These are phyloP conservation scores for Fusarium sp. DNA, from an alignment of 2,329 filamentous ascomycete genomes.

Conservation along the genomic window DNA sequence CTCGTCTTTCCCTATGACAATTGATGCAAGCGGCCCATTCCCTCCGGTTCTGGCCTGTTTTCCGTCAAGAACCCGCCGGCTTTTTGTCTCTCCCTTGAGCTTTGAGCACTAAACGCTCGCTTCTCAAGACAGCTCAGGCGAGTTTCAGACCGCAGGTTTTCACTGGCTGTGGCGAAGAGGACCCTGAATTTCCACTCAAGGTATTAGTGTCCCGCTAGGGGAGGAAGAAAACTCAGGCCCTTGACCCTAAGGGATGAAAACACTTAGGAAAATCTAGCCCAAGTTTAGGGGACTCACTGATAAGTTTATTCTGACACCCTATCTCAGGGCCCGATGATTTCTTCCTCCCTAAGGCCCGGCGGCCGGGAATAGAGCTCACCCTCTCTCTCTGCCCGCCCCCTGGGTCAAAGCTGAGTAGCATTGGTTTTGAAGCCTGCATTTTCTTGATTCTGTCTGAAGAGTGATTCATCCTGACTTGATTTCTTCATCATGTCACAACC, in stretches of 20 bases:
- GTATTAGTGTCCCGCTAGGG: neutral
- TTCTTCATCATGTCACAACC: neutral
- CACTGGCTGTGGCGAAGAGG: neutral
- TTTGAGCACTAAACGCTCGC: neutral
- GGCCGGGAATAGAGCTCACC: neutral
- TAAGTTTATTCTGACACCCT: too few species aligned
- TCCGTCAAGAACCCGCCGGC: neutral
- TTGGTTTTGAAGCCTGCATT: neutral
- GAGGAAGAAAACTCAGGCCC: too few species aligned
- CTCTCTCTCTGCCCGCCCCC: neutral
- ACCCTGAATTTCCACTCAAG: slow-evolving; percentile 14
- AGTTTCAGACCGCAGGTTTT: slow-evolving; percentile 24
- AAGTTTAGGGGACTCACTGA: too few species aligned
- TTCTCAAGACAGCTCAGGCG: slow-evolving; percentile 16
- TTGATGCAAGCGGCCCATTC: neutral
- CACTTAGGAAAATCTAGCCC: too few species aligned
- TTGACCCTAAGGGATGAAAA: too few species aligned
- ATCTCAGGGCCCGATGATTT: too few species aligned
- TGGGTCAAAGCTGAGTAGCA: slow-evolving; percentile 1
- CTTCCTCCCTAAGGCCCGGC: neutral
- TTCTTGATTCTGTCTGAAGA: neutral
- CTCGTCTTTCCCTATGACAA: neutral
- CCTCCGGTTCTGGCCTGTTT: neutral
- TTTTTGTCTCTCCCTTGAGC: neutral
- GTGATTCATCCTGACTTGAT: slow-evolving; percentile 4